Evolutionary conservation across 139 green algal genomes (phyloP).

Genomic region (Chlorella sorokiniana): DNA sequence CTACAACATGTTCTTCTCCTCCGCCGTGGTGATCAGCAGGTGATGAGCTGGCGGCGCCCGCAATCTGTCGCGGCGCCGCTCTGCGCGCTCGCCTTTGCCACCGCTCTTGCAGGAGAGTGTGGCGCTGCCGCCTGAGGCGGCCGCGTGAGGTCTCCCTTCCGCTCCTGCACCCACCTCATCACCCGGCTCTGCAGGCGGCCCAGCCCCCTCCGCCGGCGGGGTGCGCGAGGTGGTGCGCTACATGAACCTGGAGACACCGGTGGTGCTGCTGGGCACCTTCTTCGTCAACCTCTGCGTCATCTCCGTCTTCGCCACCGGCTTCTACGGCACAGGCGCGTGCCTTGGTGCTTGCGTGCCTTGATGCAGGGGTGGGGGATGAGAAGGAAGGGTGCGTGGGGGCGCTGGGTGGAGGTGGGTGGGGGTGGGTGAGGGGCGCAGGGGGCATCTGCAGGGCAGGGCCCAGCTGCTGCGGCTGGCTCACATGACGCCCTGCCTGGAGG

Average conservation of each 20-base stretch:
- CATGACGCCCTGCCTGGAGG: no score
- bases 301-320: slow-evolving; percentile 44
- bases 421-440: no score
- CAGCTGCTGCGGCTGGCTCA: no score
- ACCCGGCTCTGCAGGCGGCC: not conserved
- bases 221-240: slow-evolving; percentile 39
- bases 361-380: not conserved
- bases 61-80: no score
- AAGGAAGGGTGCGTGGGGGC: no score
- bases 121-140: no score
- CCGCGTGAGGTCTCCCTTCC: no score
- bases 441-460: no score
- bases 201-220: not conserved
- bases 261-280: slow-evolving; percentile 47
- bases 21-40: slow-evolving; percentile 41
- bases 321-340: slow-evolving; percentile 14
- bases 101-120: no score
- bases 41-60: no score
- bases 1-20: slow-evolving; percentile 47
- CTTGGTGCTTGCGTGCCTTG: not conserved
- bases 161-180: not conserved
- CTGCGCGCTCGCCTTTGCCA: no score
- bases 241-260: slow-evolving; percentile 46
- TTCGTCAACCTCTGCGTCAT: slow-evolving; percentile 48
- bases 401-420: no score